Base-by-base conservation (phyloP, 306 rosid genomes). In the Sphenostylis stenocarpa region DNA sequence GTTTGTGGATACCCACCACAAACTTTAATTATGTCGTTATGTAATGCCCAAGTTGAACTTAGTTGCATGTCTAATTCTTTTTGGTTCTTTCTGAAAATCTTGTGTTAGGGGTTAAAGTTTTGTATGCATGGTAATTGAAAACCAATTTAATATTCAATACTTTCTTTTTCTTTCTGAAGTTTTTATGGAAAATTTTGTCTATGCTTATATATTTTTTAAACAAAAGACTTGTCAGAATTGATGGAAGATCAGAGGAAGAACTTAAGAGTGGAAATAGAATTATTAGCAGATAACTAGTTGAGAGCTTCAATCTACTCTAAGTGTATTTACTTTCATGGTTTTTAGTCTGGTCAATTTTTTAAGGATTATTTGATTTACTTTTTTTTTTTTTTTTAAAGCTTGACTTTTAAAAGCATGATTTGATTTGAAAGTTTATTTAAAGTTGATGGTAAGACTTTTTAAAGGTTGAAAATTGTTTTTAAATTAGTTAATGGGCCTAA, bases 1-100 rank as follows among this genome's bases (percentile, higher is more conserved):
- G 47, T 36, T 28, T 76, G 85, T 76, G 62, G 77, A 61, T 69
- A 7, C 60, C 68, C 70, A 47, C 45, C 57, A 24, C 76, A 20
- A 31, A 31, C 34, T 31, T 31, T 31, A 4, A 36, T 2, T n/a
- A 24, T 79, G 68, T 79, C 47, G 10, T 62, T 39, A 3, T 60
- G 24, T 15, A 14, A 36, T 19, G 36, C 43, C 55, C 72, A 68
- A 76, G 28, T 76, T 61, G 73, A 76, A 41, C 49, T 51, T n/a
- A 20, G 28, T 65, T 44, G 68, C 68, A 58, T 39, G 70, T 70
- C 5, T 36, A 16, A 16, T 61, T n/a, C n/a, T 6, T 45, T 65
- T 36, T 53, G 2, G 2, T 26, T 47, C 5, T 45, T 6, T 34
- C 51, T 26, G 26, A 75, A 44, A 47, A 57, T 10, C 65, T 23